Evolutionary conservation across 805 yeast species (phyloP).

Genomic region (Monosporozyma aerobia): DNA sequence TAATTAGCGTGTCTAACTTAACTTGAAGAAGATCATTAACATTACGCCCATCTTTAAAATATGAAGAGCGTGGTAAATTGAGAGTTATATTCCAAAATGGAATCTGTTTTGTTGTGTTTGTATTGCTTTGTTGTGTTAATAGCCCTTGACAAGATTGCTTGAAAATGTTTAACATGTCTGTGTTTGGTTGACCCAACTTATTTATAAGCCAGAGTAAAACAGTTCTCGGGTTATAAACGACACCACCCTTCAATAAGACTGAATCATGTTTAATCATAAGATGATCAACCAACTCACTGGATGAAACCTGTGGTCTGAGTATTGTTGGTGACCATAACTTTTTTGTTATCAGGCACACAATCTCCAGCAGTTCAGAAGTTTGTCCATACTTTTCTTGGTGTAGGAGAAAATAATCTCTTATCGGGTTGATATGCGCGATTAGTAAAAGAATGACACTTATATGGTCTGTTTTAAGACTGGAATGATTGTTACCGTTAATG

Average conservation of each 20-base stretch:
- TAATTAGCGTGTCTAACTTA: conserved; percentile 36
- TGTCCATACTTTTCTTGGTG: conserved; percentile 8
- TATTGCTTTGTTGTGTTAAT: conserved; percentile 9
- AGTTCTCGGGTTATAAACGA: conserved; percentile 40
- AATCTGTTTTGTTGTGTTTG: conserved; percentile 6
- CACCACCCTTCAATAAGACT: conserved; percentile 30
- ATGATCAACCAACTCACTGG: conserved; percentile 52
- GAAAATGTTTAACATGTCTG: conserved; percentile 23
- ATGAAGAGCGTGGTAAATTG: conserved; percentile 49
- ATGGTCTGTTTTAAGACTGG: conserved; percentile 40
- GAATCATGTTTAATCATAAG: conserved; percentile 38
- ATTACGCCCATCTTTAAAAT: conserved; percentile 42
- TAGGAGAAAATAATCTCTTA: conserved; percentile 41
- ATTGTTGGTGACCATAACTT: conserved; percentile 58
- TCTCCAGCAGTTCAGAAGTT: conserved; percentile 32
- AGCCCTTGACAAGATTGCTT: conserved; percentile 44
- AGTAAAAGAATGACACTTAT: conserved; percentile 49
- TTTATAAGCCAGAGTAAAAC: conserved; percentile 56
- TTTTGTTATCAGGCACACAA: conserved; percentile 40
- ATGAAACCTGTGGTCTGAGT: conserved; percentile 54
- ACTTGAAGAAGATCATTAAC: conserved; percentile 40
- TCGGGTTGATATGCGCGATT: conserved; percentile 42
- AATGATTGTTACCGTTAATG: conserved; percentile 34
- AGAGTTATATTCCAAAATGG: conserved; percentile 36
- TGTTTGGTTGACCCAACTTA: conserved; percentile 29